phyloP scores from a whole-genome alignment of 306 rosid genomes.

The Purshia tridentata region DNA sequence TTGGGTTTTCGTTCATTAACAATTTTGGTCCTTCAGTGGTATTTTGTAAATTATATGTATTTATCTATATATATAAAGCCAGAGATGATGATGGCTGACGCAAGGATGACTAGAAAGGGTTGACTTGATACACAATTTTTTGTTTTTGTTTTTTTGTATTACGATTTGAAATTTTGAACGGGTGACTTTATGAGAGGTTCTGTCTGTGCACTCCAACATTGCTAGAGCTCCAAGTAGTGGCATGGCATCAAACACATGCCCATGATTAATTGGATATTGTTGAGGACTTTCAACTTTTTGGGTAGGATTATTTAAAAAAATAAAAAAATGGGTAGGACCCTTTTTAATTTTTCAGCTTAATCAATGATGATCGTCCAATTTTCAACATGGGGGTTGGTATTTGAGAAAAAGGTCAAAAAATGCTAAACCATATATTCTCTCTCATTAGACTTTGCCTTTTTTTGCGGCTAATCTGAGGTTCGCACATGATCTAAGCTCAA shows the following conservation, averaged over 20 bases:
- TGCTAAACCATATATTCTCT: slow-evolving; percentile 8
- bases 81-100: not conserved
- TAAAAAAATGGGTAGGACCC: not conserved
- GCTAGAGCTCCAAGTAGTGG: too few species aligned
- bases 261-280: not conserved
- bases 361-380: slow-evolving; percentile 12
- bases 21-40: too few species aligned
- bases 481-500: not conserved
- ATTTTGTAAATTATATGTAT: slow-evolving; percentile 13
- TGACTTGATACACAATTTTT: slow-evolving; percentile 30
- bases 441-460: slow-evolving; percentile 1
- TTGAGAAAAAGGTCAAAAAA: slow-evolving; percentile 22
- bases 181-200: not conserved
- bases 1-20: too few species aligned
- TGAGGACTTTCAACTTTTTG: not conserved
- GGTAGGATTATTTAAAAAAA: not conserved
- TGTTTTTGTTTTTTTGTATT: not conserved
- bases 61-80: not conserved
- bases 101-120: slow-evolving; percentile 33
- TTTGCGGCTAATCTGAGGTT: not conserved
- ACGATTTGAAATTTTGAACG: not conserved
- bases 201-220: too few species aligned
- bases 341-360: slow-evolving; percentile 13
- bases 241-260: not conserved
- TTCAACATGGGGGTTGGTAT: slow-evolving; percentile 51